Percentiles rank a stretch among this genome's conserved stretches.
These are phyloP conservation scores for Cercospora janseana DNA, from an alignment of 2,329 filamentous ascomycete species.

Conservation along the genomic window DNA sequence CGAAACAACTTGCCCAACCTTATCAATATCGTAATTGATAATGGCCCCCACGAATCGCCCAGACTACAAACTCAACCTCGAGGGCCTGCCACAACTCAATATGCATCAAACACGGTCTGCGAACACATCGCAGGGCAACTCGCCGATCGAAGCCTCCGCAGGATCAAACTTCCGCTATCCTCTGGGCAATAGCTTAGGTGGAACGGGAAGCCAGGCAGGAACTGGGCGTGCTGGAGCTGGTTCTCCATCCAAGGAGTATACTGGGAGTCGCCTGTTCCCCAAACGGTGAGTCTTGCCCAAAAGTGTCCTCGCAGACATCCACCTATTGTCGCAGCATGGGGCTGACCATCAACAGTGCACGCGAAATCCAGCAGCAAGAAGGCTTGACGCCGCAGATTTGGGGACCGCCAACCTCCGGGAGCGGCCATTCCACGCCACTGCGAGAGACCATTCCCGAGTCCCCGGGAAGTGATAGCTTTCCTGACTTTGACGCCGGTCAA, in stretches of 20 bases:
- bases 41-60: conserved; percentile 81
- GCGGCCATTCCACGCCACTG: conserved; percentile 91
- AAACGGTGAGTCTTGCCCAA: conserved; percentile 69
- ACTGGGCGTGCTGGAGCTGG: conserved; percentile 77
- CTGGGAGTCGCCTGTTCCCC: conserved; percentile 73
- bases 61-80: conserved; percentile 78
- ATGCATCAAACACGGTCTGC: conserved; percentile 66
- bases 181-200: conserved; percentile 64
- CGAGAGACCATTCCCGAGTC: conserved; percentile 98
- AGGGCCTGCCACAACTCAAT: conserved; percentile 70
- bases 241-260: conserved; percentile 90
- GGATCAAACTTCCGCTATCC: conserved; percentile 66
- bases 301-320: not conserved
- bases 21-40: conserved; percentile 66
- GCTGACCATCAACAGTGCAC: conserved; percentile 58
- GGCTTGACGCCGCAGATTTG: conserved; percentile 73
- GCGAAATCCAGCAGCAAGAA: conserved; percentile 97
- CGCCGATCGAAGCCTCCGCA: conserved; percentile 71
- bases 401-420: conserved; percentile 93
- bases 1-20: conserved; percentile 25
- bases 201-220: conserved; percentile 51
- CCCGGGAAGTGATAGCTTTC: conserved; percentile 86
- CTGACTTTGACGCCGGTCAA: conserved; percentile 66
- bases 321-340: not conserved
- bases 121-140: conserved; percentile 76